Base-by-base conservation (phyloP, 1,139 yeast genomes). In the Groenewaldozyma auringiensis region DNA sequence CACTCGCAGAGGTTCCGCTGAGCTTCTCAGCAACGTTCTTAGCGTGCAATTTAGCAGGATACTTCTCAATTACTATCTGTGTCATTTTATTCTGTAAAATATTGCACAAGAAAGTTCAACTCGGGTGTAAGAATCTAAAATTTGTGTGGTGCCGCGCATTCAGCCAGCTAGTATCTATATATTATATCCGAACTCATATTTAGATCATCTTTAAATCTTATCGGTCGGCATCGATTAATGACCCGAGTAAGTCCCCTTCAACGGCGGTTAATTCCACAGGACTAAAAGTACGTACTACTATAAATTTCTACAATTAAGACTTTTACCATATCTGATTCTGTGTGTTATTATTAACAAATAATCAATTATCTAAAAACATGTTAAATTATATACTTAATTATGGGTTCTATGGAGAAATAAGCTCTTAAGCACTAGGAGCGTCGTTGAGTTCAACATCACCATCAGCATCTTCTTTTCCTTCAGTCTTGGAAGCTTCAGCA, bases 21-120 rank as follows among this genome's bases (percentile, higher is more conserved):
- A 25, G 29, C 29, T 25, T 25, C 11, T 25, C 9, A 6, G 11
- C 29, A 6, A 25, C 29, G 9, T 25, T 6, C 29, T 25, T 25
- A 34, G 81, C 80, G 54, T 78, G 83, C 20, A 63, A 66, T 52
- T 74, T 77, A 35, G 83, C 79, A 2, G 83, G 83, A 57, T 78
- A 78, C 52, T 74, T 74, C 14, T n/a, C 16, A 33, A 4, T 22
- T 25, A 33, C 21, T 4, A 17, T 35, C 14, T 34, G 31, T 8
- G 44, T 41, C 44, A 41, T 41, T 2, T 25, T 33, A 42, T n/a
- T n/a, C n/a, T n/a, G n/a, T n/a, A n/a, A n/a, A n/a, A n/a, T n/a
- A n/a, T n/a, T n/a, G n/a, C n/a, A n/a, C n/a, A n/a, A n/a, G n/a
- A n/a, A n/a, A n/a, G n/a, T n/a, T n/a, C n/a, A n/a, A n/a, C n/a